Evolutionary conservation across 352 stramenopile genomes (phyloP), one percentile per base, ranked within the genome.

Genomic region (Albugo candida): DNA sequence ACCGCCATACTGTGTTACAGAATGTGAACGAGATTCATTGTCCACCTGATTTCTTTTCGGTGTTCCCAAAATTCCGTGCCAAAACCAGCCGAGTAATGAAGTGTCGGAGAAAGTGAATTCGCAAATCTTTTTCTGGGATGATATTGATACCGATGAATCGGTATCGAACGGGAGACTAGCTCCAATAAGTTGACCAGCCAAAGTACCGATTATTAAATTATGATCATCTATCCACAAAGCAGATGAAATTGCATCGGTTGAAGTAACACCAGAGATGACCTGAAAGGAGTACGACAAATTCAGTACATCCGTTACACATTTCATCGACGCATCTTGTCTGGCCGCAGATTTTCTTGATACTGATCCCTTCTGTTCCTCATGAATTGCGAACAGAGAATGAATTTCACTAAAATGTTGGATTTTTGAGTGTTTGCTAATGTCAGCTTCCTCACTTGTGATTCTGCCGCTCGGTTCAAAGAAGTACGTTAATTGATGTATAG

Each of bases 141-240:
- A 31, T 31, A 31, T 31, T 31, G 24, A 31, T 49, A 74, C 55
- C 20, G 67, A 64, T 2, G 58, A 55, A 12, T 44, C 43, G 2
- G 46, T 31, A 1, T 69, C 52, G 14, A 51, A 51, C 0, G 74
- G 71, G 0, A 83, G 56, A 2, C 70, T 71, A 48, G 83, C 81
- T 12, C 68, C 74, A 2, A 86, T 39, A 13, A 83, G 64, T 18
- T 66, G 67, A 0, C 74, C 74, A 0, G 58, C 42, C 53, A 84
- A 70, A 1, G 67, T 77, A 11, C 69, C 70, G 17, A 86, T 44
- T 16, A 82, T 66, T 16, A 83, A 27, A 45, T 86, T 83, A 53
- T 75, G 83, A 56, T 83, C 74, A 42, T 86, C 82, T 14, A 83
- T 56, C 74, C 74, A 83, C 12, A 80, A 46, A 20, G 65, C 70